phyloP scores from a whole-genome alignment of 768 basidiomycete genomes.

The Psilocybe cyanescens region DNA sequence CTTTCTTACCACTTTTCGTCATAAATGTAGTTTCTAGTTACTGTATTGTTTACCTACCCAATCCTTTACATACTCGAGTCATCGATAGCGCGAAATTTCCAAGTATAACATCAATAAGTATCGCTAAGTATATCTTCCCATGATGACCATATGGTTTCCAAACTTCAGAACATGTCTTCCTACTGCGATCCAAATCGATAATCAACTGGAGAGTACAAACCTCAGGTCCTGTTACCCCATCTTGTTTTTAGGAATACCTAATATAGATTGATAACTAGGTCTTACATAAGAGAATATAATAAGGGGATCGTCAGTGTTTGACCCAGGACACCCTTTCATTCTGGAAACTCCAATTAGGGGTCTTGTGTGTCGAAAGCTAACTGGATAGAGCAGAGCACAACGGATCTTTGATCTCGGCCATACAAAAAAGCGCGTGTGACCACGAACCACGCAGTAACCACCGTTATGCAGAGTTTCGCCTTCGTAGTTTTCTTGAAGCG shows the following conservation, averaged over 20 bases:
- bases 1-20: conserved; percentile 7
- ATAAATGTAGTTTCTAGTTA: conserved; percentile 3
- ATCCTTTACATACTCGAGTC: conserved; percentile 5
- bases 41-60: conserved; percentile 3
- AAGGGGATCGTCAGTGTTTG: conserved; percentile 24
- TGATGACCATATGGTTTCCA: not conserved
- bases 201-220: not conserved
- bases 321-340: conserved; percentile 29
- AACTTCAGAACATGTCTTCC: not conserved
- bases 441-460: conserved; percentile 12
- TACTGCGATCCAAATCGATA: not conserved
- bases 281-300: conserved; percentile 14
- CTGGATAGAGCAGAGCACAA: conserved; percentile 5
- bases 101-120: not conserved
- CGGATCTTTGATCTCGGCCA: conserved; percentile 18
- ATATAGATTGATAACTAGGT: conserved; percentile 15
- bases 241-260: not conserved
- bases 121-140: not conserved
- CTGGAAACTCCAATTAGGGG: conserved; percentile 3
- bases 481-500: conserved; percentile 20
- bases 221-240: not conserved
- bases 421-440: conserved; percentile 10
- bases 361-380: conserved; percentile 6
- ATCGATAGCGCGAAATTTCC: not conserved
- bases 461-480: conserved; percentile 14